Base-by-base conservation (phyloP, 2,329 filamentous ascomycete genomes). In the Epichloe baconii region DNA sequence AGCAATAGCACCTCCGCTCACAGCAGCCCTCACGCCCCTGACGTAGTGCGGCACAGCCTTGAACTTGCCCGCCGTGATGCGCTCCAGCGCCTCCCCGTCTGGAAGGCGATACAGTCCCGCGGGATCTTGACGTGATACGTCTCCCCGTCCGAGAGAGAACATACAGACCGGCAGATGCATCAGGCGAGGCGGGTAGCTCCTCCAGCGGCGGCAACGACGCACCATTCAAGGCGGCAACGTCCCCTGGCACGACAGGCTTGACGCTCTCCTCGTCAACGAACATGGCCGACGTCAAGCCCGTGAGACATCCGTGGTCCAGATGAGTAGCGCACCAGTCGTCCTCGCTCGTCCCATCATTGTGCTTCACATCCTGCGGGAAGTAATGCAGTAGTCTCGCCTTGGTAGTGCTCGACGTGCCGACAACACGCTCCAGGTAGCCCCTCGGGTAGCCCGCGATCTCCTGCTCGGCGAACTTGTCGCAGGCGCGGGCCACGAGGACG, bases 1-100 rank as follows among this genome's bases (percentile, higher is more conserved):
- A 31, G 85, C 86, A 53, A 90, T 76, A 31, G 71, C 70, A 2
- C 71, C 72, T 14, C 68, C 71, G 52, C 74, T 67, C 38, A 67
- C 70, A 44, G 74, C 76, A 1, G 78, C 72, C 56, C 78, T 75
- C 4, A 85, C 82, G 0, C 90, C 91, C 57, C 85, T 78, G 8
- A 98, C 93, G 66, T 95, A 97, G 72, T 98, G 93, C 57, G 93
- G 91, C 54, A 97, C 93, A 1, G 93, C 93, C 68, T 85, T 88
- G 73, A 98, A 95, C 62, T 80, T 82, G 10, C 93, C 93, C n/a
- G 78, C 74, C 0, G 91, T 97, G 64, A 98, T 96, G 52, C 88
- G 76, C 69, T 97, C 85, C 48, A 98, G 73, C 1, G 91, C 85
- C 70, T 96, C 88, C 2, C 93, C 0, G 91, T 98, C 73, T 98